Percentiles rank a stretch among this genome's conserved stretches.
phyloP scores from a whole-genome alignment of 345 rosid species.

The Odontarrhena argentea region DNA sequence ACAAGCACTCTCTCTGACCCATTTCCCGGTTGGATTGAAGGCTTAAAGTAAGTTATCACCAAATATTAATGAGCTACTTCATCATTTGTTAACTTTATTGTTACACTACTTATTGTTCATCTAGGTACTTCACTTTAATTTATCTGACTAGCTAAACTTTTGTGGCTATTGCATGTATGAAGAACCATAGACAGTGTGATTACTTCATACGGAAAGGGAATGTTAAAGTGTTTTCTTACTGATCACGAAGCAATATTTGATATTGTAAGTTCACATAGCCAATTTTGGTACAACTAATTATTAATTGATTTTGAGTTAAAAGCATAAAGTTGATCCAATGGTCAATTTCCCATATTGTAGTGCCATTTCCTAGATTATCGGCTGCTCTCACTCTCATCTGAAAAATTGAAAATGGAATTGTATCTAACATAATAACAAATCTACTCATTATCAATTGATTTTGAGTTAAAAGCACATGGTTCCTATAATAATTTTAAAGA shows the following conservation, averaged over 20 bases:
- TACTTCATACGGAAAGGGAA: constrained; percentile 48
- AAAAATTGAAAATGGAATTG: too few relatives aligned
- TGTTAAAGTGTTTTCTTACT: constrained; percentile 38
- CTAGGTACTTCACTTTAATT: neutral
- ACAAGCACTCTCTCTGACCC: constrained; percentile 76
- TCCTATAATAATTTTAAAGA: neutral
- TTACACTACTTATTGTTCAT: neutral
- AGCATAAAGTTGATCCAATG: too few relatives aligned
- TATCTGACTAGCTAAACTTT: neutral
- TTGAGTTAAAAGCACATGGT: too few relatives aligned
- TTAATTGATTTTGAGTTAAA: too few relatives aligned
- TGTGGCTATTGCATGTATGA: constrained; percentile 9
- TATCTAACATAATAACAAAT: too few relatives aligned
- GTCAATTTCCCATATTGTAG: too few relatives aligned
- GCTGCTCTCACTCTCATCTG: too few relatives aligned
- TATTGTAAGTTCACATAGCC: constrained; percentile 44
- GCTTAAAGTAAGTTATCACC: constrained; percentile 48
- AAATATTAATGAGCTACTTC: neutral
- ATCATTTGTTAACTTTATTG: neutral
- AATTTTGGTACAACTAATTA: neutral
- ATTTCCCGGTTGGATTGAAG: constrained; percentile 90
- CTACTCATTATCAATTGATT: too few relatives aligned
- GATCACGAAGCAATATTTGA: constrained; percentile 36
- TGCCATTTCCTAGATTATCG: too few relatives aligned
- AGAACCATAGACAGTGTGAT: constrained; percentile 60